Percentiles rank a stretch among this genome's conserved stretches.
Conservation (phyloP, 176 grass and related monocot genomes). For the Miscanthus lutarioriparius region DNA sequence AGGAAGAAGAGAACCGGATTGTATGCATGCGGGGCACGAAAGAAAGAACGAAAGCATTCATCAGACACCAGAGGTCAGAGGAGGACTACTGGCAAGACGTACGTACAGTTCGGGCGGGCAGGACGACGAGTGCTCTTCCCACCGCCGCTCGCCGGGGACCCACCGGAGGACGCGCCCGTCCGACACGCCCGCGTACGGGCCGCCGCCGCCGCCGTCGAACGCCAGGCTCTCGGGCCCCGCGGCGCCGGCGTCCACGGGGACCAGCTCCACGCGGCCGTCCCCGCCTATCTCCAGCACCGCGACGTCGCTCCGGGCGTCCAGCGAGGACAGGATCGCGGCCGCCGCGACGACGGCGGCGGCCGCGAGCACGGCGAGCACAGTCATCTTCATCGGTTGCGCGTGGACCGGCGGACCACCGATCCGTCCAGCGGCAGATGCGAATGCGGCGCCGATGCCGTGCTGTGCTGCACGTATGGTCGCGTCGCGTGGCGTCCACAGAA, state of each 20-base stretch:
- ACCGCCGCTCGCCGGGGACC: conserved; percentile 31
- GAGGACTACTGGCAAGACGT: conserved; percentile 32
- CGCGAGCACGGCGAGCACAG: too few species aligned
- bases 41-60: too few species aligned
- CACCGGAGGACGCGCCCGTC: conserved; percentile 75
- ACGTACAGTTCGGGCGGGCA: conserved; percentile 53
- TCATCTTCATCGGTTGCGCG: too few species aligned
- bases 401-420: background rate
- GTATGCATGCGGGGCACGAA: too few species aligned
- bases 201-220: conserved; percentile 28
- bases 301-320: background rate
- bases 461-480: too few species aligned
- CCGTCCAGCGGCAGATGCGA: too few species aligned
- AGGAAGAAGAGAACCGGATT: too few species aligned
- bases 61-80: background rate
- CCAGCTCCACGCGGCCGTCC: background rate
- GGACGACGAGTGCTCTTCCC: conserved; percentile 53
- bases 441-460: conserved; percentile 27
- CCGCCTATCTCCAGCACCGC: background rate
- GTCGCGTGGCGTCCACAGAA: too few species aligned
- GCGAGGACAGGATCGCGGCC: conserved; percentile 12
- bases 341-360: background rate
- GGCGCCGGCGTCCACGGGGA: conserved; percentile 17
- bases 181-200: conserved; percentile 64
- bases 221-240: conserved; percentile 60